Evolutionary conservation across 2,329 filamentous ascomycete genomes (phyloP), one percentile per base, ranked within the genome.

Genomic region (Dactylellina haptotyla): DNA sequence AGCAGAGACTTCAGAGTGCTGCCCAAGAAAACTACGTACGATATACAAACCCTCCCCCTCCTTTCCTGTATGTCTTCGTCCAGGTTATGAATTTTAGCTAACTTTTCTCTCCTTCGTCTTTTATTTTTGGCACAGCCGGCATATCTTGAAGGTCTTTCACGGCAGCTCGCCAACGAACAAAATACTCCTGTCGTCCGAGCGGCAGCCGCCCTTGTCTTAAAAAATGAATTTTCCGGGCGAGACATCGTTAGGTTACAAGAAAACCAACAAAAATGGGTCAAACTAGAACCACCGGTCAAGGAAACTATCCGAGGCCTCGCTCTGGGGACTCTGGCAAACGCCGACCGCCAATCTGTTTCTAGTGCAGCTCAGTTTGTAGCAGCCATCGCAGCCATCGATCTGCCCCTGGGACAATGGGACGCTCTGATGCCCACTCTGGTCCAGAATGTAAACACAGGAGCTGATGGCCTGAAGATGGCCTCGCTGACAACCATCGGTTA

Each of bases 401-500:
- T 99, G 77, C 95, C 95, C 73, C 89, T 91, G 79, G 88, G 92
- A 79, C 91, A 97, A 85, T 99, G 95, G 95, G 87, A 88, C 59
- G 93, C 98, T 81, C 85, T 99, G 77, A 93, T 99, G 90, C 85
- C 88, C 75, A 87, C 87, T 32, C 86, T 99, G 77, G 95, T 99
- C 77, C 90, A 94, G 82, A 97, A 95, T 81, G 93, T 99, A 77
- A 94, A 91, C 81, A 88, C 89, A 77, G 95, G 94, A 77, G 87
- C 86, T 79, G 90, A 93, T 80, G 88, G 93, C 83, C 88, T 96
- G 81, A 99, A 98, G 85, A 93, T 97, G 84, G 87, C 93, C 43
- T 98, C 94, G 46, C 84, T 99, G 79, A 94, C 92, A 67, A 90
- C 94, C n/a, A 97, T 99, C 81, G 95, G 95, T 78, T 99, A 95